These are phyloP conservation scores for Aethionema arabicum DNA, from an alignment of 345 rosid species.

Conservation along the genomic window DNA sequence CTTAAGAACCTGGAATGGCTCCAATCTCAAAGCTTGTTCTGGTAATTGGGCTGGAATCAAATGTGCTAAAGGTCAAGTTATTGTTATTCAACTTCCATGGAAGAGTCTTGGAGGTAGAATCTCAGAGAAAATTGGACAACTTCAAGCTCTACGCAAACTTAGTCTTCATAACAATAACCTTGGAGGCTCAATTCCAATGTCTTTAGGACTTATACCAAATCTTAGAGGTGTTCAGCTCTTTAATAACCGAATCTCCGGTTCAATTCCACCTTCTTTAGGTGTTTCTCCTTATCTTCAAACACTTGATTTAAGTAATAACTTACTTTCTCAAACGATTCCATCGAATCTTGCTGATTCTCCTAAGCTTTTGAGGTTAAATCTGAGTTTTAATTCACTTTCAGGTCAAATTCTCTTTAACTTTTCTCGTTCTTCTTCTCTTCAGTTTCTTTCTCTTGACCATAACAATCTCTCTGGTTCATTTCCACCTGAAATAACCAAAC, in stretches of 20 bases:
- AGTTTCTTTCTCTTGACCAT: conserved; percentile 54
- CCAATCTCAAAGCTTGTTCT: conserved; percentile 70
- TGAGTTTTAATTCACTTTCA: conserved; percentile 58
- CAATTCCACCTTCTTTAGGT: conserved; percentile 72
- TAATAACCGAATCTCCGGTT: conserved; percentile 81
- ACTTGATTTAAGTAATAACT: conserved; percentile 71
- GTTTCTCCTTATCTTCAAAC: conserved; percentile 67
- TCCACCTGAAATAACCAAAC: conserved; percentile 44
- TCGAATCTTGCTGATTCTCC: conserved; percentile 62
- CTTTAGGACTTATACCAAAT: conserved; percentile 62
- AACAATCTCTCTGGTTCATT: conserved; percentile 60
- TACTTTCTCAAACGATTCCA: conserved; percentile 59
- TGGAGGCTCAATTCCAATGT: conserved; percentile 59
- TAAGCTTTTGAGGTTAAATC: conserved; percentile 59
- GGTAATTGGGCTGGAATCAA: conserved; percentile 95
- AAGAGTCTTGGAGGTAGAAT: conserved; percentile 75
- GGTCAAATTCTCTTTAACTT: conserved; percentile 52
- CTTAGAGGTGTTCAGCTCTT: conserved; percentile 90
- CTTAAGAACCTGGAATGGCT: conserved; percentile 77
- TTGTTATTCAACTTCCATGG: conserved; percentile 93
- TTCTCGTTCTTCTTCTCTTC: conserved; percentile 49
- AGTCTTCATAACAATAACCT: conserved; percentile 83
- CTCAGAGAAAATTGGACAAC: conserved; percentile 78
- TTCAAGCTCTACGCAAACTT: conserved; percentile 74
- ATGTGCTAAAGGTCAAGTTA: conserved; percentile 86